Conservation (phyloP, 495 filamentous ascomycete species). For the Penicillium samsonianum region DNA sequence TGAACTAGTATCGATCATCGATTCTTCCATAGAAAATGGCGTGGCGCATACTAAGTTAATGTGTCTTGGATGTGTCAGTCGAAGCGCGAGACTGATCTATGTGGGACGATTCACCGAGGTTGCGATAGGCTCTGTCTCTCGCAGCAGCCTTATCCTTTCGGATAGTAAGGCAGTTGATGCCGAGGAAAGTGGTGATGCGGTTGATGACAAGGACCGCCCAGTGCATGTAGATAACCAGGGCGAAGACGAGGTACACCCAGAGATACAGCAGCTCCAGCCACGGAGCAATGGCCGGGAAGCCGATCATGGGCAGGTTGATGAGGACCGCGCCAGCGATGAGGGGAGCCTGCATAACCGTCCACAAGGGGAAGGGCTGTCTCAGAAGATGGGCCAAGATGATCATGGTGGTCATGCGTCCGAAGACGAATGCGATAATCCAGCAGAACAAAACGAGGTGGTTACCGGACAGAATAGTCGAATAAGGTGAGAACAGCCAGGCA, state of each 20-base stretch:
- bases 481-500: slow-evolving; percentile 85
- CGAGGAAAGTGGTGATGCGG: slow-evolving; percentile 87
- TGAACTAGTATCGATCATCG: neutral
- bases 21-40: neutral
- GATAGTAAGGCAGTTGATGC: slow-evolving; percentile 93
- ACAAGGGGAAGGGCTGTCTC: slow-evolving; percentile 91
- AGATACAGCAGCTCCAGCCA: slow-evolving; percentile 76
- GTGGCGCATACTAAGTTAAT: slow-evolving; percentile 16
- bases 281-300: slow-evolving; percentile 62
- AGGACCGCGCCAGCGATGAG: slow-evolving; percentile 82
- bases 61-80: slow-evolving; percentile 28
- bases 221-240: slow-evolving; percentile 78
- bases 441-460: slow-evolving; percentile 93
- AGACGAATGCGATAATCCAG: slow-evolving; percentile 90
- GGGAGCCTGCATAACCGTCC: slow-evolving; percentile 87
- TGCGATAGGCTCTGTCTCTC: slow-evolving; percentile 43
- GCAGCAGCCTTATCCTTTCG: slow-evolving; percentile 55
- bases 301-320: slow-evolving; percentile 77
- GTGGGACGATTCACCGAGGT: slow-evolving; percentile 31
- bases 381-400: slow-evolving; percentile 97
- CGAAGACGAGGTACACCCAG: slow-evolving; percentile 76
- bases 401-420: slow-evolving; percentile 99
- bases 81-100: slow-evolving; percentile 4
- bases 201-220: slow-evolving; percentile 92
- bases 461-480: slow-evolving; percentile 73